These are phyloP conservation scores for Botrytis pseudocinerea DNA, from an alignment of 2,329 filamentous ascomycete species.

Conservation along the genomic window DNA sequence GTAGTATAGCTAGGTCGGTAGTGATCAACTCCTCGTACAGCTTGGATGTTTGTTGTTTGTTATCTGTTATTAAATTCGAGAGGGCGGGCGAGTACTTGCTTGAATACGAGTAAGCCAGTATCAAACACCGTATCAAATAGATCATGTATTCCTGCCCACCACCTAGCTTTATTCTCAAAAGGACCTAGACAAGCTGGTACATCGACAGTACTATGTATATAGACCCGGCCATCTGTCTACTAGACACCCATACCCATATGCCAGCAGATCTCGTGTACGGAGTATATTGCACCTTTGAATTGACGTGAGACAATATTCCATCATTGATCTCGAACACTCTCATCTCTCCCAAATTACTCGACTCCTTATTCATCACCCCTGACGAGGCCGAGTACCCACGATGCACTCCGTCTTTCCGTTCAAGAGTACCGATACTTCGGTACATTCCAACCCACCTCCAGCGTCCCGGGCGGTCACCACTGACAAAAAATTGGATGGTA, in stretches of 20 bases:
- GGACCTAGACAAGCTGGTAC: no score
- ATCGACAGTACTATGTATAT: background rate
- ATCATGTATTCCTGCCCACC: no score
- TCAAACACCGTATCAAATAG: no score
- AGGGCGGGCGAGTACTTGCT: background rate
- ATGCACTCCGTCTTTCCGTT: background rate
- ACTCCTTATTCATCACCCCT: background rate
- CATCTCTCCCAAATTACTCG: background rate
- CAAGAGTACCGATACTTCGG: background rate
- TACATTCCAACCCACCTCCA: background rate
- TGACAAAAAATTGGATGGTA: background rate
- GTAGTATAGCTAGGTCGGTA: background rate
- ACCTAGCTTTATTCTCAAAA: no score
- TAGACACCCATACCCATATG: background rate
- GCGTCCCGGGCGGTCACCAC: background rate
- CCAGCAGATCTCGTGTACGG: background rate
- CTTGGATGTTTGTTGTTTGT: background rate
- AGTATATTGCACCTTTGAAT: no score
- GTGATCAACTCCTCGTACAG: background rate
- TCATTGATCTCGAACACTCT: background rate
- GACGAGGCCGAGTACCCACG: slow-evolving; percentile 1
- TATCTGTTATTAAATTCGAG: background rate
- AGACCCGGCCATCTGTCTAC: background rate
- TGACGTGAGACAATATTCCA: background rate
- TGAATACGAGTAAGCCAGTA: no score